Conservation (phyloP, 805 yeast species). For the Sugiyamaella floridensis region DNA sequence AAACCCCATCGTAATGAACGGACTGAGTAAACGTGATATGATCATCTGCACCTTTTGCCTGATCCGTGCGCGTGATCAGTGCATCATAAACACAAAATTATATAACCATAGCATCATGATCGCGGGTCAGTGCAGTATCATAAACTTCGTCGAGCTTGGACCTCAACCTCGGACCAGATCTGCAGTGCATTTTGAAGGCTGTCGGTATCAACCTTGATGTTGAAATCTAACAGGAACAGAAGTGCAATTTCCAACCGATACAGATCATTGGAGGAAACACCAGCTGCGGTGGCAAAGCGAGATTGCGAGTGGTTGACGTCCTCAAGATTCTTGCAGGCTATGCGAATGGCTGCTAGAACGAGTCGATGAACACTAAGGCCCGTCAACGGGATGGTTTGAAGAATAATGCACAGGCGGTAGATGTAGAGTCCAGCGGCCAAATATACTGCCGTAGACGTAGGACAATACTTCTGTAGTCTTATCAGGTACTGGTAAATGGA, state of each 20-base stretch:
- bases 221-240: constrained; percentile 44
- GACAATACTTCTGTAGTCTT: constrained; percentile 36
- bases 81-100: too few relatives aligned
- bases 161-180: constrained; percentile 16
- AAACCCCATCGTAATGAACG: too few relatives aligned
- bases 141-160: constrained; percentile 5
- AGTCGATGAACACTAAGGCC: constrained; percentile 37
- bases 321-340: constrained; percentile 43
- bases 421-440: constrained; percentile 32
- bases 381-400: constrained; percentile 29
- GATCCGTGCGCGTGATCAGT: too few relatives aligned
- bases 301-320: constrained; percentile 41
- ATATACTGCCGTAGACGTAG: constrained; percentile 33
- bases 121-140: background rate
- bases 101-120: too few relatives aligned
- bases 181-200: constrained; percentile 30
- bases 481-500: constrained; percentile 28
- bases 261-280: constrained; percentile 40
- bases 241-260: constrained; percentile 45
- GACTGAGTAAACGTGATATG: too few relatives aligned
- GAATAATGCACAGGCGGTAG: constrained; percentile 29
- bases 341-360: constrained; percentile 38
- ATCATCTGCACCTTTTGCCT: too few relatives aligned
- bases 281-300: constrained; percentile 43
- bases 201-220: constrained; percentile 38